phyloP scores from a whole-genome alignment of 345 rosid genomes.

The Pistacia atlantica region DNA sequence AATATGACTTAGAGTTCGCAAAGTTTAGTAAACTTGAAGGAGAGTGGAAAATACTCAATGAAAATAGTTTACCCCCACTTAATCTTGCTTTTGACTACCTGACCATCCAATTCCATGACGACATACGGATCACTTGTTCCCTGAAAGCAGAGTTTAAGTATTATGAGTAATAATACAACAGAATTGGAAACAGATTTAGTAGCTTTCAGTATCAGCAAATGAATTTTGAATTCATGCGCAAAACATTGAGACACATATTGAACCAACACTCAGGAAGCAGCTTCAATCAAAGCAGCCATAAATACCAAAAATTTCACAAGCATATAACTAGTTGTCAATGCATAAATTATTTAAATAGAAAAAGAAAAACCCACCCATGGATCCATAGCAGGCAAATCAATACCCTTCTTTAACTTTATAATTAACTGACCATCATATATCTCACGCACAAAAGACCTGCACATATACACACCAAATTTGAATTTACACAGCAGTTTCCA shows the following conservation, averaged over 20 bases:
- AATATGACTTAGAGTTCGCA: not conserved
- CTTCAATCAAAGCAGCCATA: not conserved
- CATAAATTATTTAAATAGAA: slow-evolving; percentile 1
- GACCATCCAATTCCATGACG: slow-evolving; percentile 85
- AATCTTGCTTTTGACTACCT: slow-evolving; percentile 77
- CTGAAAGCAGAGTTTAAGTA: slow-evolving; percentile 36
- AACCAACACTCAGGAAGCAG: not conserved
- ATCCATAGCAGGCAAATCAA: slow-evolving; percentile 88
- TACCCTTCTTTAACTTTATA: slow-evolving; percentile 71
- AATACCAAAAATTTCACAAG: not conserved
- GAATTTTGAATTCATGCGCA: not conserved
- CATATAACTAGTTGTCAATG: not conserved
- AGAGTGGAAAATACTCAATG: not conserved
- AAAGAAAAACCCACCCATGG: slow-evolving; percentile 67
- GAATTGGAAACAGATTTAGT: not conserved
- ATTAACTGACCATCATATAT: slow-evolving; percentile 84
- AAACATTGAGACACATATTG: not conserved
- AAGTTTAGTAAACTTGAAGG: not conserved
- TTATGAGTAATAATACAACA: not conserved
- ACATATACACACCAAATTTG: slow-evolving; percentile 8
- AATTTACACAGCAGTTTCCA: not conserved
- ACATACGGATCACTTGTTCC: slow-evolving; percentile 93
- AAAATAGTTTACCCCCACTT: slow-evolving; percentile 64
- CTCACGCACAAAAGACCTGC: slow-evolving; percentile 83
- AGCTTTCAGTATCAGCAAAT: not conserved